phyloP scores from a whole-genome alignment of 805 yeast species.

The Saturnispora kantuleensis region DNA sequence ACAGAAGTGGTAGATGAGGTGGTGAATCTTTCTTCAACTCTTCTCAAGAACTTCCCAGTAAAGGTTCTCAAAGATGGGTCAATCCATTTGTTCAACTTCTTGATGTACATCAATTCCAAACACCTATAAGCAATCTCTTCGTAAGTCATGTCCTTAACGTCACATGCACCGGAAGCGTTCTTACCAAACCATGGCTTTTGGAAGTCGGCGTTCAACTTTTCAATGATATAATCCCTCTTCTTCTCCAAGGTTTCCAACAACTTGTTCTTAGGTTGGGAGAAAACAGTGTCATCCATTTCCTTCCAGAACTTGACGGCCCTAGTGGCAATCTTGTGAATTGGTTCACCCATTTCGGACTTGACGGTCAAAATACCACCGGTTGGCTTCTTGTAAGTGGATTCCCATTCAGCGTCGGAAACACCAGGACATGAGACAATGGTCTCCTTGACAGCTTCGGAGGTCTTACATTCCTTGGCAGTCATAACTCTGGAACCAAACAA shows the following conservation, averaged over 20 bases:
- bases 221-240: slow-evolving; percentile 80
- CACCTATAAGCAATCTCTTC: slow-evolving; percentile 80
- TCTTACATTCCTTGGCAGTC: slow-evolving; percentile 94
- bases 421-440: slow-evolving; percentile 89
- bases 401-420: slow-evolving; percentile 86
- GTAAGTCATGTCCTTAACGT: slow-evolving; percentile 92
- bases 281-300: slow-evolving; percentile 90
- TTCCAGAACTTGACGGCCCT: slow-evolving; percentile 97
- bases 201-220: slow-evolving; percentile 82
- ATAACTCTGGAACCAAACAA: slow-evolving; percentile 93
- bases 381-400: slow-evolving; percentile 84
- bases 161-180: slow-evolving; percentile 69
- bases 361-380: slow-evolving; percentile 97
- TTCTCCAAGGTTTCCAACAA: slow-evolving; percentile 69
- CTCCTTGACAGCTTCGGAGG: slow-evolving; percentile 87
- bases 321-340: slow-evolving; percentile 96
- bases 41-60: slow-evolving; percentile 75
- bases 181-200: slow-evolving; percentile 98
- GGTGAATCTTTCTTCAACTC: slow-evolving; percentile 95
- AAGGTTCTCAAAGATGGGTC: slow-evolving; percentile 80
- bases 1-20: slow-evolving; percentile 48
- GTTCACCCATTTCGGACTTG: slow-evolving; percentile 99
- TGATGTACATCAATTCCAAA: slow-evolving; percentile 80
- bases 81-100: slow-evolving; percentile 75
- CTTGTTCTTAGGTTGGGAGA: slow-evolving; percentile 83